Base-by-base conservation (phyloP, 78 protist genomes). In the Anaeramoeba flamelloides region DNA sequence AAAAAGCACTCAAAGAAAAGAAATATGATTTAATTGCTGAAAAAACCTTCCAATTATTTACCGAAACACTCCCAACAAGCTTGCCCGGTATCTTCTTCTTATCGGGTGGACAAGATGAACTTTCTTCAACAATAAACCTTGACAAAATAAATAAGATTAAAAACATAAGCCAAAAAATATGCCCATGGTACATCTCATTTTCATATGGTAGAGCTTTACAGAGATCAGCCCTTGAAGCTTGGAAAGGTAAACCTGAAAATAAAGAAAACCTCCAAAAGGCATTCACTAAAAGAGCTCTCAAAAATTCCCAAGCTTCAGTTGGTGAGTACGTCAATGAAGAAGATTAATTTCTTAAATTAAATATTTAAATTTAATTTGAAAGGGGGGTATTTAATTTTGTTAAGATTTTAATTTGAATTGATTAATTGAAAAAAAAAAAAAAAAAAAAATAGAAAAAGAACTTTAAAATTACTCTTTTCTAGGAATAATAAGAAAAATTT, bases 31-130 rank as follows among this genome's bases (percentile, higher is more conserved):
- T 86, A 39, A 81, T 92, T 4, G 97, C 92, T 36, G 4, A 4
- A 32, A 74, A 78, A 78, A 94, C 97, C 12, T 87, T 91, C 37
- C 74, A 77, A 31, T 80, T 88, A n/a, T 90, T 94, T 31, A 81
- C 81, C 83, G 87, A 95, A 83, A 92, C 96, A 77, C 88, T 94
- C 33, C 97, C 97, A 40, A 84, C 94, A 17, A 90, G 96, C 64
- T 86, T 94, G 1, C 91, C 93, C 41, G 97, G 96, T 33, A 80
- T 94, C 80, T 78, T 40, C 83, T 94, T 94, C 91, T 86, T 94
- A 17, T 92, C 96, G 0, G 97, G 97, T 38, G 97, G 97, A 32
- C 92, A 87, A 81, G 81, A 91, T 38, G 96, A 92, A 77, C 84
- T 83, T 78, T 89, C 90, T 78, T 93, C 97, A 76, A 89, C 95